Percentiles rank a stretch among this genome's conserved stretches.
These are phyloP conservation scores for Pisolithus sp. DNA, from an alignment of 768 basidiomycete genomes.

Conservation along the genomic window DNA sequence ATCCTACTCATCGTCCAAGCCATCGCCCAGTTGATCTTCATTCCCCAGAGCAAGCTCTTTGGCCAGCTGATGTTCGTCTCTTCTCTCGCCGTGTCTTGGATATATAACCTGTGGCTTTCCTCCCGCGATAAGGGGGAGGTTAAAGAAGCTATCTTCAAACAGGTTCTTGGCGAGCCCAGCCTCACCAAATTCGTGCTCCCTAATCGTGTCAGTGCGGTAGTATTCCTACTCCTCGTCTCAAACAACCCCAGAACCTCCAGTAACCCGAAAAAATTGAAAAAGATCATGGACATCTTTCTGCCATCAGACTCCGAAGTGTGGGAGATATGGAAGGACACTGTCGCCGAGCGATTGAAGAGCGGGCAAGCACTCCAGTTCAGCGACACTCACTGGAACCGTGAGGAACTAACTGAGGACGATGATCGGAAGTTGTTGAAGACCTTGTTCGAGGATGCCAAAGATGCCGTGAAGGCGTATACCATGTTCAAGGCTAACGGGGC, in stretches of 20 bases:
- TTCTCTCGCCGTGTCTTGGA: conserved; percentile 18
- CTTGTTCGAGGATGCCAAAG: not conserved
- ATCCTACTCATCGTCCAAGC: too few relatives aligned
- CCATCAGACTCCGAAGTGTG: too few relatives aligned
- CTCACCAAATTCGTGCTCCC: conserved; percentile 9
- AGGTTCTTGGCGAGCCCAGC: not conserved
- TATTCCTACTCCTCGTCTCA: conserved; percentile 7
- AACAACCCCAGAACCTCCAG: not conserved
- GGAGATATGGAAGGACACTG: too few relatives aligned
- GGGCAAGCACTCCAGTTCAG: not conserved
- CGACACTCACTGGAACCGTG: too few relatives aligned
- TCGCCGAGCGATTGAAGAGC: not conserved
- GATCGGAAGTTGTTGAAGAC: not conserved
- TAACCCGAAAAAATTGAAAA: not conserved
- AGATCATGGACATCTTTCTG: too few relatives aligned
- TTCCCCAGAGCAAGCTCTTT: too few relatives aligned
- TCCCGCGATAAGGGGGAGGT: conserved; percentile 24
- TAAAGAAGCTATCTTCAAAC: conserved; percentile 4
- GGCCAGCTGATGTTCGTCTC: too few relatives aligned
- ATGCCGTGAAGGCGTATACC: too few relatives aligned
- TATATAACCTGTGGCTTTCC: conserved; percentile 24
- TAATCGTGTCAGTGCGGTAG: conserved; percentile 6
- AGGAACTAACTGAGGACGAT: too few relatives aligned
- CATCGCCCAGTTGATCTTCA: too few relatives aligned
- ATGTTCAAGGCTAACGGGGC: too few relatives aligned